phyloP scores from a whole-genome alignment of 2,329 filamentous ascomycete species.

The Stagonosporopsis cucurbitacearum region DNA sequence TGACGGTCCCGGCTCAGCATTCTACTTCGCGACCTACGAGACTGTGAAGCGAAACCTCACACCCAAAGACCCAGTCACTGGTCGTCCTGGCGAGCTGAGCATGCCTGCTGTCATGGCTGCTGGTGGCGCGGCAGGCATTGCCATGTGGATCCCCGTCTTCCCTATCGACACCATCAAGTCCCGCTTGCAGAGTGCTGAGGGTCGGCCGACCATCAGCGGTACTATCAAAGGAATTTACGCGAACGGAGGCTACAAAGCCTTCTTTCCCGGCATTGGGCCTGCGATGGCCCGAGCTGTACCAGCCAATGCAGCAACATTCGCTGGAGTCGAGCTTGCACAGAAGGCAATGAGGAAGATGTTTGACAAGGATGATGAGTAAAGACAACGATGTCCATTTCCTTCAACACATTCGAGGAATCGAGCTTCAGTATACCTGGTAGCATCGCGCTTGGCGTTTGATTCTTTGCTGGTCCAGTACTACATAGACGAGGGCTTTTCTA shows the following conservation, averaged over 20 bases:
- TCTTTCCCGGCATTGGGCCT: slow-evolving; percentile 96
- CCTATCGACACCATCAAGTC: slow-evolving; percentile 97
- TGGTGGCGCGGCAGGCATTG: slow-evolving; percentile 88
- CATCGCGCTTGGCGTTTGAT: slow-evolving; percentile 35
- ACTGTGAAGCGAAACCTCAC: slow-evolving; percentile 88
- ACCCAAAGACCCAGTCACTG: slow-evolving; percentile 74
- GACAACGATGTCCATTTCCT: slow-evolving; percentile 8
- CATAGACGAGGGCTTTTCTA: slow-evolving; percentile 21
- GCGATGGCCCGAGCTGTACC: slow-evolving; percentile 92
- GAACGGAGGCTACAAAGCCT: slow-evolving; percentile 83
- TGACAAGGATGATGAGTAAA: slow-evolving; percentile 50
- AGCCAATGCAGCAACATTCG: slow-evolving; percentile 94
- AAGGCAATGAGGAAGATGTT: slow-evolving; percentile 82
- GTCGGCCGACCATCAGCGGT: slow-evolving; percentile 78
- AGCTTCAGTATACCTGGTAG: slow-evolving; percentile 20
- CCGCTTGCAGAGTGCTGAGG: slow-evolving; percentile 87
- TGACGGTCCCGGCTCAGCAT: slow-evolving; percentile 90
- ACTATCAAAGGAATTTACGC: slow-evolving; percentile 84
- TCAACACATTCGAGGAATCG: slow-evolving; percentile 20
- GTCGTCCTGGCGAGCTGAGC: slow-evolving; percentile 79
- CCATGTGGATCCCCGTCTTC: slow-evolving; percentile 99
- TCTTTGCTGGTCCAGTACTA: slow-evolving; percentile 12
- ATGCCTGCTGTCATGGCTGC: slow-evolving; percentile 83
- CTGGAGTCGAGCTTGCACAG: slow-evolving; percentile 83
- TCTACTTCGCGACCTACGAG: slow-evolving; percentile 98